Evolutionary conservation across 768 basidiomycete species (phyloP), one percentile per base, ranked within the genome.

Genomic region (Agrocybe pediades): DNA sequence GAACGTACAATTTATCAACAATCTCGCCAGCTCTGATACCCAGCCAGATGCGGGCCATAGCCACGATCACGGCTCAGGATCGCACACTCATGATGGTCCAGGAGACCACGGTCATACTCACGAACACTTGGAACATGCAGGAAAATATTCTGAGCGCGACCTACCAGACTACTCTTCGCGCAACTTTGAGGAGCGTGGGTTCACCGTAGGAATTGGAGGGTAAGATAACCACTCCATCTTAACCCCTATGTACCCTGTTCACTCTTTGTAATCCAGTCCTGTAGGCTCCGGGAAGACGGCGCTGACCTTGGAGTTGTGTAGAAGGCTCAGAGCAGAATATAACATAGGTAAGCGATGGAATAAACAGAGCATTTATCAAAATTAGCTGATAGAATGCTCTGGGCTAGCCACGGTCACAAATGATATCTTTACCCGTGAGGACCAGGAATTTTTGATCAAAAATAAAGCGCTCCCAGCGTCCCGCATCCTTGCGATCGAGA

Each of bases 261-360:
- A 50, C 21, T 50, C 41, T 24, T 13, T 41, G 16, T n/a, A 46
- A n/a, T 46, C 33, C 33, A 97, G 95, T 0, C 95, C 95, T 1
- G 95, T 98, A n/a, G 95, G 95, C 9, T 97, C 95, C 2, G 96
- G 96, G 2, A 98, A 99, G 77, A 98, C 96, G 0, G 96, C 96
- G 0, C 72, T 98, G 59, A 91, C 94, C 2, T 84, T 99, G 46
- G 92, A 91, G 1, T 80, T 99, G 16, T 98, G 96, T 74, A 81
- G 86, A 66, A 80, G 76, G 41, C 74, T 98, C 44, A 81, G 96
- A 54, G 81, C 81, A 26, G 83, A 88, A 56, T 92, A 90, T 68
- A 99, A 99, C 68, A 92, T 99, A 44, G 96, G 95, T 93, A 55
- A 55, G 7, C 20, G 9, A 9, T n/a, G 2, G 11, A 16, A 30